Base-by-base conservation (phyloP, 306 rosid species). In the Cucumis hystrix region DNA sequence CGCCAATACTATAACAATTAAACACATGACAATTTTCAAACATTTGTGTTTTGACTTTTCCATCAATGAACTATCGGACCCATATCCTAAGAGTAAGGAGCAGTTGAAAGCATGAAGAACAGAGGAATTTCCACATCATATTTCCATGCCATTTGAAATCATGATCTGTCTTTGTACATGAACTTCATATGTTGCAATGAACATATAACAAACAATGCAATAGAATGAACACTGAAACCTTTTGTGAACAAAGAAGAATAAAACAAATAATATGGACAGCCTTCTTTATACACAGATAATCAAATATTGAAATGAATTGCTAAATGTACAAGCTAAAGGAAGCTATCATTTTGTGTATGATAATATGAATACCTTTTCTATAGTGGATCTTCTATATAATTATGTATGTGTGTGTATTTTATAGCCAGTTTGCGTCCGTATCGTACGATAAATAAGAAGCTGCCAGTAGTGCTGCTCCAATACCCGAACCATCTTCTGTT, bases 401-500 rank as follows among this genome's bases (percentile, higher is more conserved):
- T 23, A 89, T 86, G 84, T 81, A 84, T 45, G 49, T 77, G 80
- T 85, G 90, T 83, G 83, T 89, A 81, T 81, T 23, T 79, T 85
- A 85, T 88, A 81, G 88, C 83, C 55, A 86, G 83, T 87, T 89
- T 90, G 85, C 85, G 85, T 43, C 11, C 39, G 75, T 21, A 7
- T 39, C 68, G 74, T 82, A 74, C 14, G 97, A 85, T 66, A 95
- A 91, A 87, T 87, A 78, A 20, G 93, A 75, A 55, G 97, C 98
- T 80, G 96, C 96, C 74, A 91, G 92, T 77, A 94, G 87, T 47
- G 96, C 96, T 12, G 98, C 89, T 72, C 97, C 96, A 25, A 85
- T 87, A 80, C 94, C 94, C 0, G 97, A 90, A 39, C 98, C 98
- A 83, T 93, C 96, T 87, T 90, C 89, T 10, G 92, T 91, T 80